Evolutionary conservation across 148 eudicot genomes (phyloP).

Genomic region (Drosera capensis): DNA sequence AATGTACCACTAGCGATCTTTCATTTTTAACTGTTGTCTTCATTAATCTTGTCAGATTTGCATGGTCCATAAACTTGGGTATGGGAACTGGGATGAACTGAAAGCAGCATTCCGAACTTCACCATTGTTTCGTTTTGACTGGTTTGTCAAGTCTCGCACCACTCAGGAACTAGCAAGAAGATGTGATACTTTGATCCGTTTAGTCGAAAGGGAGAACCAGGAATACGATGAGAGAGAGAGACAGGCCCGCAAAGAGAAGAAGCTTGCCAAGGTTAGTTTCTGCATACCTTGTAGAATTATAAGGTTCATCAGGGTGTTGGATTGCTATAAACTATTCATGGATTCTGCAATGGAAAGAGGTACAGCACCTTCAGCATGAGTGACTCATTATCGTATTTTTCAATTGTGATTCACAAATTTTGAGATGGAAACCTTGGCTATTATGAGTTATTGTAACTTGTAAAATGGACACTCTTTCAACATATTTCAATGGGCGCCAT

Average conservation of each 20-base stretch:
- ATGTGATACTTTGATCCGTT: slow-evolving; percentile 81
- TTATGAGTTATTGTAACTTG: too few relatives aligned
- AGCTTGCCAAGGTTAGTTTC: slow-evolving; percentile 71
- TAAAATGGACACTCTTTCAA: too few relatives aligned
- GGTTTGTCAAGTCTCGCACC: slow-evolving; percentile 99
- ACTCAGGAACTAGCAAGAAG: slow-evolving; percentile 97
- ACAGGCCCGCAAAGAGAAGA: slow-evolving; percentile 96
- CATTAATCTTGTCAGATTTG: slow-evolving; percentile 41
- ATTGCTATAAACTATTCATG: not conserved
- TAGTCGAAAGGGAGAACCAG: slow-evolving; percentile 93
- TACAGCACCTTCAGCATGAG: too few relatives aligned
- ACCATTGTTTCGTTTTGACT: slow-evolving; percentile 83
- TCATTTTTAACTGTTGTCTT: not conserved
- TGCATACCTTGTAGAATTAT: not conserved
- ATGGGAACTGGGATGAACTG: slow-evolving; percentile 98
- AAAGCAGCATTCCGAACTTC: slow-evolving; percentile 94
- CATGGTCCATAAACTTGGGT: slow-evolving; percentile 94
- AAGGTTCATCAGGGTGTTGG: not conserved
- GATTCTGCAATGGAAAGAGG: too few relatives aligned
- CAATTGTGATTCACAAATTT: too few relatives aligned
- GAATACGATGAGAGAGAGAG: slow-evolving; percentile 93
- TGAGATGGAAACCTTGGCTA: too few relatives aligned
- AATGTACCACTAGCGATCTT: not conserved
- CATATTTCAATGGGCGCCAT: too few relatives aligned
- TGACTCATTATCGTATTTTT: too few relatives aligned